A percentile compares a stretch with the other conserved stretches of the same genome.
phyloP scores from a whole-genome alignment of 805 yeast genomes.

The baker's yeast (Saccharomyces cerevisiae) region DNA sequence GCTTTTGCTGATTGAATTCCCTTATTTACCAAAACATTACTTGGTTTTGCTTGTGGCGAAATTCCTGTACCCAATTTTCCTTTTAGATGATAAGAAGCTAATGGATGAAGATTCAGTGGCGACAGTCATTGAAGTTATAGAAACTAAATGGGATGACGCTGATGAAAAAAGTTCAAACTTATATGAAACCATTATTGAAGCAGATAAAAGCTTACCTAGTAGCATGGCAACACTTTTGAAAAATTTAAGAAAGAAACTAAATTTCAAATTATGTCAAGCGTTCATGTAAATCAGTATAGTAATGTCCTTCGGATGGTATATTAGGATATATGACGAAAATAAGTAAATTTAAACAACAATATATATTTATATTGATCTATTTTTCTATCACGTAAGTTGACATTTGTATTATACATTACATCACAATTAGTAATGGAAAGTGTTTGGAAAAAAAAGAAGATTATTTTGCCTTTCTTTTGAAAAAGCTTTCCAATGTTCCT shows the following conservation, averaged over 20 bases:
- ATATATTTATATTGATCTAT: background rate
- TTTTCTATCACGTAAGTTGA: background rate
- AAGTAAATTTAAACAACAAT: background rate
- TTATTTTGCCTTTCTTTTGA: slow-evolving; percentile 11
- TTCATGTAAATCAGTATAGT: slow-evolving; percentile 15
- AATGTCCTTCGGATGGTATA: background rate
- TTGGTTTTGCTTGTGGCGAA: slow-evolving; percentile 19
- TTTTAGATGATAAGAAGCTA: slow-evolving; percentile 11
- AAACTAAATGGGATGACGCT: slow-evolving; percentile 16
- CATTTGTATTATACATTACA: background rate
- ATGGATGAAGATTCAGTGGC: slow-evolving; percentile 20
- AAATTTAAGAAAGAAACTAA: slow-evolving; percentile 17
- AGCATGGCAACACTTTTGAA: slow-evolving; percentile 11
- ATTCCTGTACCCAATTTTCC: slow-evolving; percentile 23
- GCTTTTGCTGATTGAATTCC: slow-evolving; percentile 20
- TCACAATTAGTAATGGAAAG: background rate
- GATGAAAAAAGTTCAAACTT: slow-evolving; percentile 16
- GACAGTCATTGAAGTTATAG: slow-evolving; percentile 19
- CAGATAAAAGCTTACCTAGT: slow-evolving; percentile 11
- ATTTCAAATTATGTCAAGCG: slow-evolving; percentile 26
- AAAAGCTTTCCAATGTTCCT: slow-evolving; percentile 28
- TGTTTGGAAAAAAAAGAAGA: too few relatives aligned
- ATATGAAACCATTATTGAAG: slow-evolving; percentile 9
- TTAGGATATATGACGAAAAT: background rate
- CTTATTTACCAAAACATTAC: slow-evolving; percentile 24